These are phyloP conservation scores for Porcisia deanei DNA, from an alignment of 208 protist genomes.

Conservation along the genomic window DNA sequence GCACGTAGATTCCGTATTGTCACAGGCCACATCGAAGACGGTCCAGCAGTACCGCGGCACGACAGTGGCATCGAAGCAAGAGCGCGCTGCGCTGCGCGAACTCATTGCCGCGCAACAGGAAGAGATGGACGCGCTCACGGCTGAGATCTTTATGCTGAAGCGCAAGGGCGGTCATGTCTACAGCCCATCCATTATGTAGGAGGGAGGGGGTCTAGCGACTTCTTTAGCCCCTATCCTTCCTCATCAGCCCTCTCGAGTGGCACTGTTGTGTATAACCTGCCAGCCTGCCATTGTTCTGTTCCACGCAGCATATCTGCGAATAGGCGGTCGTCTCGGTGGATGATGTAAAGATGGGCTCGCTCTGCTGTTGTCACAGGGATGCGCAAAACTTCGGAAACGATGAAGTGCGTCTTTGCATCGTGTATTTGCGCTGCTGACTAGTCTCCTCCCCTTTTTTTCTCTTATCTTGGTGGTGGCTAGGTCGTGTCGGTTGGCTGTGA, in stretches of 20 bases:
- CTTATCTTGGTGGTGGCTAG: not conserved
- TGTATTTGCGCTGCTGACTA: not conserved
- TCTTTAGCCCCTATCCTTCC: not conserved
- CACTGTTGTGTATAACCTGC: not conserved
- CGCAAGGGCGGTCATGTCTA: constrained; percentile 94
- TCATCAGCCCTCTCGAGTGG: not conserved
- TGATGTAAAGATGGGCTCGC: not conserved
- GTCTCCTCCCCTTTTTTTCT: not conserved
- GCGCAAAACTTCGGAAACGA: not conserved
- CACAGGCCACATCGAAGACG: constrained; percentile 74
- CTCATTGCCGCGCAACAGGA: constrained; percentile 90
- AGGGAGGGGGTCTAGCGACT: not conserved
- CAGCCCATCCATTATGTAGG: constrained; percentile 51
- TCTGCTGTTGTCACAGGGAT: not conserved
- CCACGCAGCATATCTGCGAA: not conserved
- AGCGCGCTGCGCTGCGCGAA: constrained; percentile 79
- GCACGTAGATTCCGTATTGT: constrained; percentile 69
- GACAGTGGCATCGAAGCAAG: constrained; percentile 76
- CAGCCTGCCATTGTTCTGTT: not conserved
- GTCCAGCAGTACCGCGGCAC: constrained; percentile 65
- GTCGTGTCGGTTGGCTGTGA: not conserved
- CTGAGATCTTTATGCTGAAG: constrained; percentile 92
- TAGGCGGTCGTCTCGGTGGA: not conserved
- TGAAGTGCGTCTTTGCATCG: not conserved
- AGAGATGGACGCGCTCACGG: constrained; percentile 93